A percentile compares a stretch with the other conserved stretches of the same genome.
Conservation (phyloP, 345 rosid genomes). For the Salix arbutifolia region DNA sequence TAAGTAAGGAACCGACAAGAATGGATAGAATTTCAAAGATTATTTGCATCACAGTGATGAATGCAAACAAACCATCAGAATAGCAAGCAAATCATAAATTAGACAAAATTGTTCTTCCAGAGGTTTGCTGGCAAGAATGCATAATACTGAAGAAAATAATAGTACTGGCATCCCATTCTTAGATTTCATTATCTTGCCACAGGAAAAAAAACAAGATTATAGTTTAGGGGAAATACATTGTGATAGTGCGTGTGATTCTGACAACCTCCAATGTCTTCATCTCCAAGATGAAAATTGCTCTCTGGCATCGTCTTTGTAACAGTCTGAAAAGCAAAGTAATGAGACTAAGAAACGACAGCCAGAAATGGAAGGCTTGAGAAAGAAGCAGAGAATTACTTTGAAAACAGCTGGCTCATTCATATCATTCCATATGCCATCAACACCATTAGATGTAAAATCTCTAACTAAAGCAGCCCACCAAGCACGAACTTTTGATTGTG, state of each 20-base stretch:
- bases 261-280: slow-evolving; percentile 73
- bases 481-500: slow-evolving; percentile 64
- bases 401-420: slow-evolving; percentile 94
- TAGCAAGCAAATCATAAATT: no score
- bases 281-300: slow-evolving; percentile 73
- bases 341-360: slow-evolving; percentile 12
- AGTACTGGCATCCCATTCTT: not conserved
- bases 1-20: slow-evolving; percentile 4
- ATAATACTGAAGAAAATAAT: no score
- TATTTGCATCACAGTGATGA: not conserved
- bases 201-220: not conserved
- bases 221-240: slow-evolving; percentile 51
- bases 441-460: slow-evolving; percentile 72
- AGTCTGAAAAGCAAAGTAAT: slow-evolving; percentile 38
- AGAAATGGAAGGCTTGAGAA: not conserved
- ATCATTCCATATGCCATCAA: slow-evolving; percentile 98
- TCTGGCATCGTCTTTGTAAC: slow-evolving; percentile 93
- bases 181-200: not conserved
- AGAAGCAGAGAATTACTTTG: slow-evolving; percentile 45
- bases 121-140: no score
- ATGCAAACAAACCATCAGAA: not conserved
- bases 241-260: slow-evolving; percentile 80
- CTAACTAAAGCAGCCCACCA: slow-evolving; percentile 89
- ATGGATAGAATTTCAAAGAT: slow-evolving; percentile 5
- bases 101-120: no score